phyloP scores from a whole-genome alignment of 2,329 filamentous ascomycete genomes.

The Lachnellula subtilissima region DNA sequence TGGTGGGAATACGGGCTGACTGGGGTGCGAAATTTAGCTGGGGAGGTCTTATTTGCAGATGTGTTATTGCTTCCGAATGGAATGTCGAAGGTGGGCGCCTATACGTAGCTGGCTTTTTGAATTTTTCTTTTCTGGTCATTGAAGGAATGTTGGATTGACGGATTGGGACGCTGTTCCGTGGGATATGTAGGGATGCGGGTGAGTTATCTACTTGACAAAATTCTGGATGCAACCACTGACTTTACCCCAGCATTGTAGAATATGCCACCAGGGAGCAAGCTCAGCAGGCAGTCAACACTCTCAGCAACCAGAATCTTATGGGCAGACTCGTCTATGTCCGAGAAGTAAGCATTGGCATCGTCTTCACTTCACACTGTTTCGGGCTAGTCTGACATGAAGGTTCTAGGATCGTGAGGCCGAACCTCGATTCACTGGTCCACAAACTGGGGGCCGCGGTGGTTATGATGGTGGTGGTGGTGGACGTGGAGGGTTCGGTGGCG shows the following conservation, averaged over 20 bases:
- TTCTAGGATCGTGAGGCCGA: constrained; percentile 91
- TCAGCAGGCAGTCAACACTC: constrained; percentile 91
- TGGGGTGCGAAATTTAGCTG: constrained; percentile 56
- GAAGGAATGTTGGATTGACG: constrained; percentile 98
- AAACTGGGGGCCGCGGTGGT: constrained; percentile 58
- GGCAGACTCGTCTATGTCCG: constrained; percentile 97
- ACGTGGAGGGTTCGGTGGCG: constrained; percentile 49
- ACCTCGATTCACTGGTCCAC: constrained; percentile 84
- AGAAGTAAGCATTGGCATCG: constrained; percentile 60
- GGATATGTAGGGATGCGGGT: constrained; percentile 99
- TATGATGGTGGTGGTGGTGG: constrained; percentile 43
- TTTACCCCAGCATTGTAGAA: constrained; percentile 86
- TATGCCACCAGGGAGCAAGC: constrained; percentile 99
- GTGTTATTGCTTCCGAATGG: constrained; percentile 99
- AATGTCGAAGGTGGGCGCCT: constrained; percentile 99
- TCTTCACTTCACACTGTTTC: neutral
- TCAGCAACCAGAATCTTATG: constrained; percentile 99
- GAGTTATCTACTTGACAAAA: constrained; percentile 43
- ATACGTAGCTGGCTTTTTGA: constrained; percentile 78
- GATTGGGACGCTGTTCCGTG: constrained; percentile 87
- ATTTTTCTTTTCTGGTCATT: constrained; percentile 55
- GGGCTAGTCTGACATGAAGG: constrained; percentile 18
- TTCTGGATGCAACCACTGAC: constrained; percentile 10
- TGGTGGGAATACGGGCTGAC: constrained; percentile 37
- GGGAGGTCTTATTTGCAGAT: constrained; percentile 99